Evolutionary conservation across 257 asterid species (phyloP), one percentile per base, ranked within the genome.

Genomic region (Plantago major): DNA sequence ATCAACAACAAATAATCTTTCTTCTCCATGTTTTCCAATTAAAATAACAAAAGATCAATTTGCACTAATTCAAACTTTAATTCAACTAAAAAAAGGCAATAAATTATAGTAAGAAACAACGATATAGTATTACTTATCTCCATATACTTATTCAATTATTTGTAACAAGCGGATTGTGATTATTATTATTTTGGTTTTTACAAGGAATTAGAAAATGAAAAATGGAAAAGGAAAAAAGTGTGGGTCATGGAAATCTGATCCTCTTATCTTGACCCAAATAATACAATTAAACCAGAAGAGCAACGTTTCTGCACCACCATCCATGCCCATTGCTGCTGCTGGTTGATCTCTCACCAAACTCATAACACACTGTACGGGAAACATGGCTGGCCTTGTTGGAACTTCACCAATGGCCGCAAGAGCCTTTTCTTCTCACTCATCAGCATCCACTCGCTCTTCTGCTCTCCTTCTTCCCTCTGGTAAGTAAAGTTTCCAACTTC

Each of bases 351-450:
- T 42, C 55, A 46, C 28, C 43, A 57, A 58, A 30, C 60, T 52
- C 66, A n/a, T 1, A 43, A 45, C 58, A 11, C 47, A 53, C 19
- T 26, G 58, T 57, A 16, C 48, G 9, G n/a, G n/a, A n/a, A n/a
- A 52, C 43, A 67, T 83, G 96, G 87, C 90, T 57, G 70, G 82
- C 15, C 54, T 77, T 1, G 12, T 81, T n/a, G 86, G 91, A 62
- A 58, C 88, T 73, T 71, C 86, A 33, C 65, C 80, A 18, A 74
- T 74, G 70, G 76, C 83, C 68, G 73, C 85, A 14, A 76, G 60
- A 43, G 76, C 75, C 46, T 55, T 76, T 42, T 70, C 80, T 60
- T 67, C 89, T 56, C 26, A 22, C 26, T 22, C 26, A 22, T 22
- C 26, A 22, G 67, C 52, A 62, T 68, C 80, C 48, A 71, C 72